Evolutionary conservation across 2,329 filamentous ascomycete species (phyloP), one percentile per base, ranked within the genome.

Genomic region (Aquanectria penicillioides): DNA sequence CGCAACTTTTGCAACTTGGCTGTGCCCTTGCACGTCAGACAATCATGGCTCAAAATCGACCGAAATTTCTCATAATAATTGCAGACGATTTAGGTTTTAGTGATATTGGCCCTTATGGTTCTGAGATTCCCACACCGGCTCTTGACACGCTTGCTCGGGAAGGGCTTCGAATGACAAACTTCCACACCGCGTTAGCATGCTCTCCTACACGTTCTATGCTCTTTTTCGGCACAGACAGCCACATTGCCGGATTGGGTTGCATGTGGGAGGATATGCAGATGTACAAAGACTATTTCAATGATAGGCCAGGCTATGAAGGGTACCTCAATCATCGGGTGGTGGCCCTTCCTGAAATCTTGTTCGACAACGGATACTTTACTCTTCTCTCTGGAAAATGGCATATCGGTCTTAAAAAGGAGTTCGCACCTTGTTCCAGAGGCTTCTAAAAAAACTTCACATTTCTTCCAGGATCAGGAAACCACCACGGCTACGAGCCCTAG

Each of bases 191-290:
- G 0, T 81, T 83, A 5, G 84, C 84, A 38, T 87, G 84, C 71
- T 86, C 83, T 44, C 85, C 84, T 3, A 85, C 82, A 3, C 74
- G 84, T 29, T 79, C 83, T 36, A 87, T 87, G 85, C 79, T 87
- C 50, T 81, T 87, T 74, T 85, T 83, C 0, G 85, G 85, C 3
- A 87, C 84, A 1, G 83, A 86, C 59, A 80, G 85, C 59, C 83
- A 83, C 59, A 81, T 82, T 40, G 78, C 79, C 5, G 79, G 84
- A 0, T 72, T 87, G 0, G 85, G 84, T 11, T 31, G 22, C 23
- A 57, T 43, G 53, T 52, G 38, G 25, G 46, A 57, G 48, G 43
- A 53, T 25, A 52, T 58, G 46, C 57, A 49, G 11, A 33, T 31
- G 29, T 22, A 51, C 25, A 34, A 54, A 12, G 49, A 58, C 11